phyloP scores from a whole-genome alignment of 768 basidiomycete species.

The Boletus speciosus region DNA sequence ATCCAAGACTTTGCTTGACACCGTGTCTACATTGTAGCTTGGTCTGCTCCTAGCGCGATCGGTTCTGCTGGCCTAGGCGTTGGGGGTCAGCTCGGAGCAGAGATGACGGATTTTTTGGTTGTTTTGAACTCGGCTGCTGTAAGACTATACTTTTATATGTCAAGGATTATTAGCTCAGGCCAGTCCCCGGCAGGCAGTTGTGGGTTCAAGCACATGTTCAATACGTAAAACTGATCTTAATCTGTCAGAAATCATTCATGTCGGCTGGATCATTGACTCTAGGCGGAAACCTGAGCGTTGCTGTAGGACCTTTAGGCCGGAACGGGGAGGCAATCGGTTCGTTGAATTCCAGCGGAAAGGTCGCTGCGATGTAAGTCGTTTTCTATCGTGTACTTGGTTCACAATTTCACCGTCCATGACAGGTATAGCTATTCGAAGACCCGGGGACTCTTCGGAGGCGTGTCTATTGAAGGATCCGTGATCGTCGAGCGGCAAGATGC shows the following conservation, averaged over 20 bases:
- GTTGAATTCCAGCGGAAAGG: conserved; percentile 76
- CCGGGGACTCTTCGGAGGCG: conserved; percentile 88
- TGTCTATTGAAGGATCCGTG: conserved; percentile 84
- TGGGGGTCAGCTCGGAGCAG: conserved; percentile 79
- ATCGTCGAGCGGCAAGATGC: conserved; percentile 95
- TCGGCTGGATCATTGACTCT: conserved; percentile 85
- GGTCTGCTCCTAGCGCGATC: conserved; percentile 94
- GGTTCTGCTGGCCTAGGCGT: conserved; percentile 89
- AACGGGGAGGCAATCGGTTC: conserved; percentile 89
- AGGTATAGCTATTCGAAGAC: conserved; percentile 93
- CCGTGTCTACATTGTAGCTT: conserved; percentile 62
- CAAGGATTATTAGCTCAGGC: conserved; percentile 3
- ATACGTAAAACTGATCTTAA: neutral
- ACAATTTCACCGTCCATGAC: conserved; percentile 1
- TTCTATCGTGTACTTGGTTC: neutral
- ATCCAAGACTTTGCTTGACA: neutral
- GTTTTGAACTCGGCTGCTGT: conserved; percentile 83
- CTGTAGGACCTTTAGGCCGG: conserved; percentile 88
- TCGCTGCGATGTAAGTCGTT: conserved; percentile 78
- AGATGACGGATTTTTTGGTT: conserved; percentile 88
- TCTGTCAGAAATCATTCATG: conserved; percentile 80
- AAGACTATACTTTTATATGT: conserved; percentile 25
- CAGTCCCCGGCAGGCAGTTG: conserved; percentile 49
- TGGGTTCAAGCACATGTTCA: conserved; percentile 34
- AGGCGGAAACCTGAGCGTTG: conserved; percentile 86